Percentiles rank a stretch among this genome's conserved stretches.
Conservation (phyloP, 768 basidiomycete species). For the Hydnomerulius pinastri region DNA sequence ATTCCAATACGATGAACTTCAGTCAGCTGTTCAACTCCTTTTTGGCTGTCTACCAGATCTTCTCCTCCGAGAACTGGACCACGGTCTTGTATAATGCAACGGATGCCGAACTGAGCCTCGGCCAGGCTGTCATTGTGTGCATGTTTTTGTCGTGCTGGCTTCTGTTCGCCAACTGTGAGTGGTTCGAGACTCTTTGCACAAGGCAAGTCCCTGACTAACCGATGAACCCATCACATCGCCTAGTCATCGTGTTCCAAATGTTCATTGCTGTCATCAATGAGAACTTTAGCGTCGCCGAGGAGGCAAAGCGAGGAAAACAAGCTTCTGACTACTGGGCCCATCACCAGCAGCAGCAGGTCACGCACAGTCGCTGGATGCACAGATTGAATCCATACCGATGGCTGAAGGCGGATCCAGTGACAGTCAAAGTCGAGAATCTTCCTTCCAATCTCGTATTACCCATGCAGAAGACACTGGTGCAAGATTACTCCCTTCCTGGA, state of each 20-base stretch:
- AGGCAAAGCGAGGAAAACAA: conserved; percentile 82
- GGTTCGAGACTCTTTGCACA: not conserved
- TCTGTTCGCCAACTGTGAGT: conserved; percentile 87
- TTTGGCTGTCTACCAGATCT: conserved; percentile 83
- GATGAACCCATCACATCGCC: conserved; percentile 8
- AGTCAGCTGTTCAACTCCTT: conserved; percentile 84
- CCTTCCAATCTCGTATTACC: conserved; percentile 78
- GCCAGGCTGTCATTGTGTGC: conserved; percentile 70
- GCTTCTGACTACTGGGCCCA: conserved; percentile 67
- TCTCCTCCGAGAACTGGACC: conserved; percentile 97
- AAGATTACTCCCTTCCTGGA: conserved; percentile 49
- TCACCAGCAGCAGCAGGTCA: conserved; percentile 52
- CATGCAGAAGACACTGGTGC: conserved; percentile 74
- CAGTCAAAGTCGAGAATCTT: conserved; percentile 67
- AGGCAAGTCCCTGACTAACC: not conserved
- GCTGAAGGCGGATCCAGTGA: conserved; percentile 71
- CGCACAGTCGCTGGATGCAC: conserved; percentile 59
- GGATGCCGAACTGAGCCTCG: conserved; percentile 57
- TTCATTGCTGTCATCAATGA: conserved; percentile 98
- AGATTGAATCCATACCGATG: conserved; percentile 87
- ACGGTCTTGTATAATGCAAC: conserved; percentile 65
- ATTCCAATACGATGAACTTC: conserved; percentile 64
- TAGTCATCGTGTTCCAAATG: conserved; percentile 92
- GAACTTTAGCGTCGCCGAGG: conserved; percentile 92
- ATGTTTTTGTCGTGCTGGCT: conserved; percentile 83